Conservation (phyloP, 176 grass and related monocot genomes). For the Rhipidocladum racemiflorum region DNA sequence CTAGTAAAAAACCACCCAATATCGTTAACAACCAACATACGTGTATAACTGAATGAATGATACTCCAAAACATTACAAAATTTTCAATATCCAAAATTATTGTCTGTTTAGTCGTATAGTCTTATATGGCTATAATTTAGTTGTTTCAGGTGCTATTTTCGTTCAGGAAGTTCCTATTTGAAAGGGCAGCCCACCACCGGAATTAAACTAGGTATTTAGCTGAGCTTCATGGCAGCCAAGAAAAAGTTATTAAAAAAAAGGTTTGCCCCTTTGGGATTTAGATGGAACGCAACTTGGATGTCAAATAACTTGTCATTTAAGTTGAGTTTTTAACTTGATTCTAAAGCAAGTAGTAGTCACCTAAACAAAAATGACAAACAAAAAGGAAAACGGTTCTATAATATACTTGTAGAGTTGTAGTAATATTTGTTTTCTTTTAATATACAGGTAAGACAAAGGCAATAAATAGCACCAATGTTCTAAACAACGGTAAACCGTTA, state of each 20-base stretch:
- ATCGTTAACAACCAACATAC: not conserved
- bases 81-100: not conserved
- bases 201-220: not conserved
- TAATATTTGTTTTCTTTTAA: not conserved
- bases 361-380: not conserved
- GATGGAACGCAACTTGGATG: not conserved
- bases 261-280: not conserved
- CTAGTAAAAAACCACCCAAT: not conserved
- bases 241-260: not conserved
- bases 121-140: not conserved
- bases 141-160: constrained; percentile 1
- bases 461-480: not conserved
- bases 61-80: not conserved
- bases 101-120: not conserved
- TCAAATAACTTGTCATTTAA: not conserved
- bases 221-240: not conserved
- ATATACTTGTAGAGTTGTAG: not conserved
- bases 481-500: no score
- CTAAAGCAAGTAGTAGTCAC: not conserved
- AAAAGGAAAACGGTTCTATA: not conserved
- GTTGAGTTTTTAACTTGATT: not conserved
- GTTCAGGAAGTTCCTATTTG: not conserved
- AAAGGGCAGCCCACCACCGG: not conserved
- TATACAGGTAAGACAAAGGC: not conserved
- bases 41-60: not conserved